A percentile compares a stretch with the other conserved stretches of the same genome.
phyloP scores from a whole-genome alignment of 2,329 filamentous ascomycete species.

The Phyllosticta ampelicida region DNA sequence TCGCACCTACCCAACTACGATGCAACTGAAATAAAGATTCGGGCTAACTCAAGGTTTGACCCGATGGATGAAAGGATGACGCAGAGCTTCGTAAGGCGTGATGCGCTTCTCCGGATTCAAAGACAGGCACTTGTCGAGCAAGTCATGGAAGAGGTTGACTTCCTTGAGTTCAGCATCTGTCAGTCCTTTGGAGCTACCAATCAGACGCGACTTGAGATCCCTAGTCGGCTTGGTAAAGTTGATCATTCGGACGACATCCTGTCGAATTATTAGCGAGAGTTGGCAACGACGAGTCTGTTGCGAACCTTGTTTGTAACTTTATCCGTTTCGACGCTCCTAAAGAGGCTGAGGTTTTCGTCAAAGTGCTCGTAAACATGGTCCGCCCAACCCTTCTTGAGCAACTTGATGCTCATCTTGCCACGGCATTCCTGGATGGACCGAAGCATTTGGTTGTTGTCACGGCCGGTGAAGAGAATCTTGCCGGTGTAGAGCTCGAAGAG shows the following conservation, averaged over 20 bases:
- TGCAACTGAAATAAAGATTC: background rate
- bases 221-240: conserved; percentile 55
- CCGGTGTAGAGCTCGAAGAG: conserved; percentile 95
- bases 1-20: background rate
- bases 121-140: conserved; percentile 77
- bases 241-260: conserved; percentile 58
- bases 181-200: conserved; percentile 61
- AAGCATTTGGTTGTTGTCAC: conserved; percentile 98
- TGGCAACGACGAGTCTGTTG: conserved; percentile 11
- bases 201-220: conserved; percentile 71
- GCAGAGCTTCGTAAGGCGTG: conserved; percentile 73
- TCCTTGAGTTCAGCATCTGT: conserved; percentile 64
- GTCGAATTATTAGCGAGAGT: conserved; percentile 8
- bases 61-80: conserved; percentile 67
- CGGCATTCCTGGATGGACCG: conserved; percentile 92
- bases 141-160: conserved; percentile 70
- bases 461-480: conserved; percentile 90
- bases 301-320: conserved; percentile 64
- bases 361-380: conserved; percentile 69
- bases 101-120: conserved; percentile 90
- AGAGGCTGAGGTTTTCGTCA: conserved; percentile 65
- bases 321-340: conserved; percentile 75
- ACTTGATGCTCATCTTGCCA: conserved; percentile 80
- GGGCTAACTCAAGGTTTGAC: background rate
- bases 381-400: conserved; percentile 61